phyloP scores from a whole-genome alignment of 495 filamentous ascomycete species.

The Aspergillus coremiiformis region DNA sequence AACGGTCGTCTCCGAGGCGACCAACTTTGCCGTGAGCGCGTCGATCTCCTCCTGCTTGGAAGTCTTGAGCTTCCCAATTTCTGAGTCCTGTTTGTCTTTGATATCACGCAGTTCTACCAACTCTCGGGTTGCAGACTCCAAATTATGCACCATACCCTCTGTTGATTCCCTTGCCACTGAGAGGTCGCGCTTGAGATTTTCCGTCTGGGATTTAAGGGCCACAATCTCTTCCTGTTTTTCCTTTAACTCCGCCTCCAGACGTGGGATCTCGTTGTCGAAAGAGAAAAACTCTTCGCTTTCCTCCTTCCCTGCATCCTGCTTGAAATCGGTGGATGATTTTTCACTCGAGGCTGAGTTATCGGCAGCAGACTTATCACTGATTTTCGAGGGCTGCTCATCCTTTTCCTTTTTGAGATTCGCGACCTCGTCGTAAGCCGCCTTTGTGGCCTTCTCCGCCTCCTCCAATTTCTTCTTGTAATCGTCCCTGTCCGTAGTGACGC shows the following conservation, averaged over 20 bases:
- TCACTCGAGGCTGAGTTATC: slow-evolving; percentile 16
- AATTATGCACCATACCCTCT: slow-evolving; percentile 52
- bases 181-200: slow-evolving; percentile 45
- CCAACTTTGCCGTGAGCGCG: slow-evolving; percentile 34
- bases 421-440: slow-evolving; percentile 48
- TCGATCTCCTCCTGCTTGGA: slow-evolving; percentile 33
- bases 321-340: slow-evolving; percentile 10
- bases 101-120: slow-evolving; percentile 50
- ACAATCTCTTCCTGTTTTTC: slow-evolving; percentile 58
- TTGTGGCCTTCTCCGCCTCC: slow-evolving; percentile 57
- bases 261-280: slow-evolving; percentile 68
- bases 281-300: slow-evolving; percentile 79
- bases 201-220: slow-evolving; percentile 55
- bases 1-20: slow-evolving; percentile 36
- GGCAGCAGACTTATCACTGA: slow-evolving; percentile 17
- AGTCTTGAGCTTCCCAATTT: slow-evolving; percentile 33
- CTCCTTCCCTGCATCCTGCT: slow-evolving; percentile 25
- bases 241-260: slow-evolving; percentile 54
- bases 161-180: slow-evolving; percentile 57
- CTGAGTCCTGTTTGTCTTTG: slow-evolving; percentile 46
- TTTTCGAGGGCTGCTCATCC: slow-evolving; percentile 15
- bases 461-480: slow-evolving; percentile 67
- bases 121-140: slow-evolving; percentile 54
- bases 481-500: slow-evolving; percentile 75
- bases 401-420: slow-evolving; percentile 39